Conservation (phyloP, 2,329 filamentous ascomycete species). For the Cytospora schulzeri region DNA sequence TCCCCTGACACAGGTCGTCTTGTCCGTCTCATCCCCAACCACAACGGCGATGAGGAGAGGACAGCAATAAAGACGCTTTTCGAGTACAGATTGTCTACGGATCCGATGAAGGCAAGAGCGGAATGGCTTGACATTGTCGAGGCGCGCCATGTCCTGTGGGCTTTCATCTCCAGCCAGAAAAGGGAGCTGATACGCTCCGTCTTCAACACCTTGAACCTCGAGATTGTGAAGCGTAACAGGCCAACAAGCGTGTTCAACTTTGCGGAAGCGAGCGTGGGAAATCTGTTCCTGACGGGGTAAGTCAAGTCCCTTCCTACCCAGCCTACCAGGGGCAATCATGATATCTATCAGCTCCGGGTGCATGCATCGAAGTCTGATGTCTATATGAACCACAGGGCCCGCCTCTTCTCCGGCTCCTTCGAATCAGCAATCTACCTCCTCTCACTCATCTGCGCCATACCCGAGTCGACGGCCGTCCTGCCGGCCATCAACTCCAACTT, state of each 20-base stretch:
- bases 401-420: slow-evolving; percentile 89
- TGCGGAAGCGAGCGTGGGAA: slow-evolving; percentile 73
- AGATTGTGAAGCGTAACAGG: slow-evolving; percentile 75
- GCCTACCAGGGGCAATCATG: background rate
- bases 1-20: slow-evolving; percentile 67
- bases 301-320: slow-evolving; percentile 14
- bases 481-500: slow-evolving; percentile 95
- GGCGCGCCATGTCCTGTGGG: slow-evolving; percentile 77
- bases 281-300: slow-evolving; percentile 75
- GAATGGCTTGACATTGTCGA: slow-evolving; percentile 93
- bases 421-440: slow-evolving; percentile 91
- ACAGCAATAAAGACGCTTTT: slow-evolving; percentile 80
- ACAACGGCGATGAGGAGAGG: slow-evolving; percentile 62
- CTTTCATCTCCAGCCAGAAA: slow-evolving; percentile 68
- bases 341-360: background rate
- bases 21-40: slow-evolving; percentile 82
- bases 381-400: slow-evolving; percentile 49
- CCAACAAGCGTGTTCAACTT: slow-evolving; percentile 78
- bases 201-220: slow-evolving; percentile 74
- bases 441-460: slow-evolving; percentile 82
- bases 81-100: slow-evolving; percentile 77
- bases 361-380: background rate
- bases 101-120: slow-evolving; percentile 61
- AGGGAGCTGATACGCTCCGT: slow-evolving; percentile 77
- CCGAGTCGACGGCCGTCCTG: slow-evolving; percentile 74